Evolutionary conservation across 2,329 filamentous ascomycete genomes (phyloP).

Genomic region (Gaeumannomyces tritici): DNA sequence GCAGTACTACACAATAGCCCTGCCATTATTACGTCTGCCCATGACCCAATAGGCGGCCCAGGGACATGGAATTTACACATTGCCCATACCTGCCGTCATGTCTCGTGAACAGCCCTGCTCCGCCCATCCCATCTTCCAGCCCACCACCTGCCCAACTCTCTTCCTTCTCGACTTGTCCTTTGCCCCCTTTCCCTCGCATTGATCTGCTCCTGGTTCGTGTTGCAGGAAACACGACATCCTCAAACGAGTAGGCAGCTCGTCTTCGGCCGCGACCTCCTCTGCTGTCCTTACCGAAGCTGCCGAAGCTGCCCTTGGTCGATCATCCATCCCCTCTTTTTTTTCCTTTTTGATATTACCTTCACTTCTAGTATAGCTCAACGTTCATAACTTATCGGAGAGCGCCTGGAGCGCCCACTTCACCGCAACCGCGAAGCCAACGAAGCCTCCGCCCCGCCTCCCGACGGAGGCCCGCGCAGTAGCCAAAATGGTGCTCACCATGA

Average conservation of each 20-base stretch:
- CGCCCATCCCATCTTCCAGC: not conserved
- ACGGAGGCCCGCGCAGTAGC: not conserved
- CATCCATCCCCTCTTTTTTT: not conserved
- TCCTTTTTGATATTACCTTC: not conserved
- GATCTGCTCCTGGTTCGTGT: not conserved
- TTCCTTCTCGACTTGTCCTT: not conserved
- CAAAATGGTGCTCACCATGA: constrained; percentile 16
- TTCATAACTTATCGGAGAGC: not conserved
- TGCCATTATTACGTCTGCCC: not conserved
- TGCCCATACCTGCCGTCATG: not conserved
- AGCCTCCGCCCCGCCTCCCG: not conserved
- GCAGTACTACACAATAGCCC: not conserved
- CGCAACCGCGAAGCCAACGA: not conserved
- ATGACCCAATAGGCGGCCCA: not conserved
- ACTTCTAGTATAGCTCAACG: not conserved
- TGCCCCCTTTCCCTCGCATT: not conserved
- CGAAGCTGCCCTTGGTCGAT: not conserved
- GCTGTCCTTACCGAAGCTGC: not conserved
- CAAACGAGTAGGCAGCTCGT: not conserved
- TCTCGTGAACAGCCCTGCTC: not conserved
- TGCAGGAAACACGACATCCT: not conserved
- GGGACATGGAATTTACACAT: not conserved
- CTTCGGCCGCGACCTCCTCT: not conserved
- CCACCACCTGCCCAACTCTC: not conserved
- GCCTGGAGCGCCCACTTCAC: not conserved